phyloP scores from a whole-genome alignment of 2,329 filamentous ascomycete genomes.

The Xylariaceae sp. region DNA sequence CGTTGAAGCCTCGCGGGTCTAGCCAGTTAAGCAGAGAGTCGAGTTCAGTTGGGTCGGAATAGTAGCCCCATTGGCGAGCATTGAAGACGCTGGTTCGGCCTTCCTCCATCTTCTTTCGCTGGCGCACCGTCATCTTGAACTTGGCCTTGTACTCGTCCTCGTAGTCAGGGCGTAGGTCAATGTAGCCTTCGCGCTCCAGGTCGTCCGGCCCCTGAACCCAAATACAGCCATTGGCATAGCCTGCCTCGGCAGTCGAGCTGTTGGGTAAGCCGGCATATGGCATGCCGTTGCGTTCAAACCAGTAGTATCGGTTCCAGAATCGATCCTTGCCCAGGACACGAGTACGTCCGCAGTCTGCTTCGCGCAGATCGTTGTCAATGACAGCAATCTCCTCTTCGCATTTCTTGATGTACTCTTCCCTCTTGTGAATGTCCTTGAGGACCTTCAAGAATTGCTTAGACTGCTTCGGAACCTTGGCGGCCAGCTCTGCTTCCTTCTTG shows the following conservation, averaged over 20 bases:
- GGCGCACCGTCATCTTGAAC: slow-evolving; percentile 74
- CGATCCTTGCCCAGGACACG: slow-evolving; percentile 86
- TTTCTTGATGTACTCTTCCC: slow-evolving; percentile 69
- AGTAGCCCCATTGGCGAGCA: slow-evolving; percentile 85
- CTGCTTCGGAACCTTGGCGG: slow-evolving; percentile 63
- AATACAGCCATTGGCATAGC: slow-evolving; percentile 87
- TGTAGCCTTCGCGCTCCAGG: slow-evolving; percentile 77
- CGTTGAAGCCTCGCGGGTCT: slow-evolving; percentile 77
- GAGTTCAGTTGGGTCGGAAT: slow-evolving; percentile 70
- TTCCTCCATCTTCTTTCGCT: slow-evolving; percentile 82
- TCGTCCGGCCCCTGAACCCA: slow-evolving; percentile 96
- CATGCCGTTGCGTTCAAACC: slow-evolving; percentile 99
- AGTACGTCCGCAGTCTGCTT: slow-evolving; percentile 87
- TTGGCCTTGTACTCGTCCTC: slow-evolving; percentile 68
- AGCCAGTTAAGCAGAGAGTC: slow-evolving; percentile 81
- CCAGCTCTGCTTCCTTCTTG: slow-evolving; percentile 60
- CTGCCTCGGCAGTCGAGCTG: slow-evolving; percentile 79
- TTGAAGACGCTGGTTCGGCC: slow-evolving; percentile 69
- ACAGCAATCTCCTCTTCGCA: slow-evolving; percentile 80
- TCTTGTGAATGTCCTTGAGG: slow-evolving; percentile 80
- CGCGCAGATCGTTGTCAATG: slow-evolving; percentile 85
- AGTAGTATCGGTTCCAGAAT: slow-evolving; percentile 98
- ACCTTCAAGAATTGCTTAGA: slow-evolving; percentile 85
- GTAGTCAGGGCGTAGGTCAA: slow-evolving; percentile 65
- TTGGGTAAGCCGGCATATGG: slow-evolving; percentile 81